Percentiles rank a stretch among this genome's conserved stretches.
Conservation (phyloP, 2,329 filamentous ascomycete species). For the Aspergillus jensenii region DNA sequence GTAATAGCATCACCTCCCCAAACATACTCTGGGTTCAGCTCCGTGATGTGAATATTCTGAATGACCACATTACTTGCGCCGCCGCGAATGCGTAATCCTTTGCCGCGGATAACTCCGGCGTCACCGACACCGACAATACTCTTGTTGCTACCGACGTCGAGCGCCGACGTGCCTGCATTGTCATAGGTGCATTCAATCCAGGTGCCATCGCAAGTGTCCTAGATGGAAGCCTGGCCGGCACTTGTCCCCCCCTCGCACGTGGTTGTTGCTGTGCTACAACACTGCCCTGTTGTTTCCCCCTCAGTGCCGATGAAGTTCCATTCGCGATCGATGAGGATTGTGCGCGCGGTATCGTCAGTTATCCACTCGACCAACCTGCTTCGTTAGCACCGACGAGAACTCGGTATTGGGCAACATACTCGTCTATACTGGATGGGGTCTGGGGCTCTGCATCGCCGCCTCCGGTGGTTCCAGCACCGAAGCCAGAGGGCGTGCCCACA, state of each 20-base stretch:
- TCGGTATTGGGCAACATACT: conserved; percentile 3
- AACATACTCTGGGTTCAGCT: conserved; percentile 60
- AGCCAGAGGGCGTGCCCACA: conserved; percentile 12
- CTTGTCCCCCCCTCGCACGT: conserved; percentile 13
- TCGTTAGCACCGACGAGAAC: not conserved
- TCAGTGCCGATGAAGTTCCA: conserved; percentile 17
- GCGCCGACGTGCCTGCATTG: conserved; percentile 52
- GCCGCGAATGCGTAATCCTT: conserved; percentile 52
- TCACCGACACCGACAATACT: conserved; percentile 55
- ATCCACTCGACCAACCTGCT: conserved; percentile 10
- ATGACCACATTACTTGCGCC: conserved; percentile 59
- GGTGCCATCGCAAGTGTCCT: conserved; percentile 10
- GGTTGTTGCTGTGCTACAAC: conserved; percentile 13
- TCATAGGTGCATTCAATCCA: conserved; percentile 43
- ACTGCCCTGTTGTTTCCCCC: conserved; percentile 44
- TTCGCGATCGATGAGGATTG: conserved; percentile 13
- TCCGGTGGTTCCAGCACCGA: conserved; percentile 17
- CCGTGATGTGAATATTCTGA: conserved; percentile 35
- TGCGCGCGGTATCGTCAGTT: conserved; percentile 10
- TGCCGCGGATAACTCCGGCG: conserved; percentile 58
- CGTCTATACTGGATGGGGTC: conserved; percentile 11
- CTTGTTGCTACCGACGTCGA: conserved; percentile 59
- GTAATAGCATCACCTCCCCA: conserved; percentile 62
- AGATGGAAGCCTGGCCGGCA: conserved; percentile 14
- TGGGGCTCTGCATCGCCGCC: conserved; percentile 11